Percentiles rank a stretch among this genome's conserved stretches.
Conservation (phyloP, 306 rosid genomes). For the Canavalia ensiformis region DNA sequence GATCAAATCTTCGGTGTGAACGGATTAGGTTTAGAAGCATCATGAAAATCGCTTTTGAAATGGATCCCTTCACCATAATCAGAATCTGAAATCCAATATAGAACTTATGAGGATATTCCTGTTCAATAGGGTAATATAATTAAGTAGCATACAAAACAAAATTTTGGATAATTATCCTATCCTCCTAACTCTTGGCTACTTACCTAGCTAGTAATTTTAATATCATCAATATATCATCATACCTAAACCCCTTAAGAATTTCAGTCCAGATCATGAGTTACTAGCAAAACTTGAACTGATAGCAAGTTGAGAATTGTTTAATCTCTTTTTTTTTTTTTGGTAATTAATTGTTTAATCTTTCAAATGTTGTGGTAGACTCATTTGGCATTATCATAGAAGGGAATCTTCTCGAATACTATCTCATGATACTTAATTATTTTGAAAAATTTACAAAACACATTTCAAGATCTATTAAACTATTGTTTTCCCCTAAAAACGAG, state of each 20-base stretch:
- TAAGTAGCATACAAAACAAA: neutral
- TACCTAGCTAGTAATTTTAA: slow-evolving; percentile 33
- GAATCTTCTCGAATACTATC: slow-evolving; percentile 59
- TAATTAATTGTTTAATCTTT: slow-evolving; percentile 20
- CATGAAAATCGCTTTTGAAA: neutral
- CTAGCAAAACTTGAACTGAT: slow-evolving; percentile 46
- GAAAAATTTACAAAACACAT: neutral
- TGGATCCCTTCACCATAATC: slow-evolving; percentile 13
- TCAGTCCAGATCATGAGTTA: slow-evolving; percentile 28
- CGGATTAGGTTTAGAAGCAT: neutral
- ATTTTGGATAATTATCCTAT: slow-evolving; percentile 36
- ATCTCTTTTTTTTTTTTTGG: too few relatives aligned
- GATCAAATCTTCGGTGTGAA: too few relatives aligned
- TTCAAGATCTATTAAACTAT: neutral
- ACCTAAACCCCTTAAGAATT: slow-evolving; percentile 45
- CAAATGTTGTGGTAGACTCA: slow-evolving; percentile 45
- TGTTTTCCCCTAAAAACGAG: neutral
- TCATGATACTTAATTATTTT: neutral
- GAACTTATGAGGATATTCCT: slow-evolving; percentile 41
- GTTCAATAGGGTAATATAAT: slow-evolving; percentile 35
- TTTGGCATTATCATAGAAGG: slow-evolving; percentile 62
- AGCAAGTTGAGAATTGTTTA: slow-evolving; percentile 48
- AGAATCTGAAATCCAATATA: slow-evolving; percentile 40
- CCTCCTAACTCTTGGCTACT: slow-evolving; percentile 45
- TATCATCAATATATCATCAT: neutral